Percentiles rank a stretch among this genome's conserved stretches.
Evolutionary conservation across 129 eudicot species (phyloP).

Genomic region (Flaveria sonorensis): DNA sequence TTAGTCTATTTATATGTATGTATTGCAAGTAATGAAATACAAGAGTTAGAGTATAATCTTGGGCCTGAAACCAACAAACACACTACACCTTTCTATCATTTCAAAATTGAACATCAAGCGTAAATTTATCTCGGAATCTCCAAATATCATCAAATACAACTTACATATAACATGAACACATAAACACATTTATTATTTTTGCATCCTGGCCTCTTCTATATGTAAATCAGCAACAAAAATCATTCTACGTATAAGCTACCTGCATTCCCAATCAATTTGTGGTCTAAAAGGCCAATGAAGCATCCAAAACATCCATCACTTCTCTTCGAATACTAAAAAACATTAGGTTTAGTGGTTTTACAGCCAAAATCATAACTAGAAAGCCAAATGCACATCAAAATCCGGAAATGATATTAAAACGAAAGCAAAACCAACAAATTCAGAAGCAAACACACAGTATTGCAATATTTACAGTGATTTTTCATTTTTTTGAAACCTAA

Average conservation of each 20-base stretch:
- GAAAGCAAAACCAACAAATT: not conserved
- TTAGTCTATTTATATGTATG: no score
- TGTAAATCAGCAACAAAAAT: slow-evolving; percentile 15
- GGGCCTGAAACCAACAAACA: no score
- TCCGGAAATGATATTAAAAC: not conserved
- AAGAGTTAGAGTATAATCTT: no score
- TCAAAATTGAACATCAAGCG: not conserved
- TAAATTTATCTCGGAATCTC: not conserved
- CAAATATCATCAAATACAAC: not conserved
- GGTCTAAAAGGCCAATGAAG: not conserved
- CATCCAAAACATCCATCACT: slow-evolving; percentile 23
- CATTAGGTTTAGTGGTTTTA: not conserved
- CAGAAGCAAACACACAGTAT: not conserved
- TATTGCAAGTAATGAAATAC: no score
- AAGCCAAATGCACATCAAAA: slow-evolving; percentile 11
- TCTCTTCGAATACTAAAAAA: not conserved
- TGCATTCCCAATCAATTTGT: not conserved
- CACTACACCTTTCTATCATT: slow-evolving; percentile 15
- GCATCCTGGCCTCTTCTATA: slow-evolving; percentile 4
- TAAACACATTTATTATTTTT: not conserved
- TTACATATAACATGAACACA: not conserved
- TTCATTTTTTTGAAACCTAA: not conserved
- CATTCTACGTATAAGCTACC: slow-evolving; percentile 5
- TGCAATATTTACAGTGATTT: not conserved
- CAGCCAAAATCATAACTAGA: not conserved